Evolutionary conservation across 345 rosid species (phyloP).

Genomic region (Camelina neglecta): DNA sequence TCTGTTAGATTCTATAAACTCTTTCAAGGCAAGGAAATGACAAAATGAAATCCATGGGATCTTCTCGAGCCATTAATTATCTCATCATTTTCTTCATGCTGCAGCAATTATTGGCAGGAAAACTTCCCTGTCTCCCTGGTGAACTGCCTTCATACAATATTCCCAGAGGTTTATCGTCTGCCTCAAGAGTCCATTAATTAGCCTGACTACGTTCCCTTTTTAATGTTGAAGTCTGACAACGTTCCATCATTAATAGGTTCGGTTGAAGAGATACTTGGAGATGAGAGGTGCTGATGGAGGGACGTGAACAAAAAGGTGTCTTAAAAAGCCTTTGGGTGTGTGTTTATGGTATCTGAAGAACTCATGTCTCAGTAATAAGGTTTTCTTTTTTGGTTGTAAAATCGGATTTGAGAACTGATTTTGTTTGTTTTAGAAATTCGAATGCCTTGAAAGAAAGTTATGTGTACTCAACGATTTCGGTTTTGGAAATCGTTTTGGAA

Average conservation of each 20-base stretch:
- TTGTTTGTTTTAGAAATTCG: slow-evolving; percentile 19
- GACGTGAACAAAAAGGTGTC: slow-evolving; percentile 2
- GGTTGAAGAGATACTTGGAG: slow-evolving; percentile 97
- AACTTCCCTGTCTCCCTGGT: slow-evolving; percentile 92
- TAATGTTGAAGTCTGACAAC: slow-evolving; percentile 21
- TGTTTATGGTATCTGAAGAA: slow-evolving; percentile 28
- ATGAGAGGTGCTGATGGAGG: slow-evolving; percentile 99
- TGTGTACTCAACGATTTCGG: slow-evolving; percentile 24
- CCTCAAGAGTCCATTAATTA: slow-evolving; percentile 8
- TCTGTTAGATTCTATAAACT: slow-evolving; percentile 5
- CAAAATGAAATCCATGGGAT: neutral
- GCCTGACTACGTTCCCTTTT: slow-evolving; percentile 5
- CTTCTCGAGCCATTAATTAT: slow-evolving; percentile 8
- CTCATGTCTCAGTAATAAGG: slow-evolving; percentile 30
- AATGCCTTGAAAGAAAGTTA: slow-evolving; percentile 25
- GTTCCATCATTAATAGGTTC: slow-evolving; percentile 58
- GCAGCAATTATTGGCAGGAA: slow-evolving; percentile 97
- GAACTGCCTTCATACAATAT: slow-evolving; percentile 92
- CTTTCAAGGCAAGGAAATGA: neutral
- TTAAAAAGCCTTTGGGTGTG: neutral
- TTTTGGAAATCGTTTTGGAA: slow-evolving; percentile 20
- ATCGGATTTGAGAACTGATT: slow-evolving; percentile 23
- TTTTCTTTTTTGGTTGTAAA: slow-evolving; percentile 9
- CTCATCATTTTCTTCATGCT: slow-evolving; percentile 24
- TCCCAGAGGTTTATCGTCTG: slow-evolving; percentile 78